phyloP scores from a whole-genome alignment of 768 basidiomycete genomes.

The Pleurotus ostreatus region DNA sequence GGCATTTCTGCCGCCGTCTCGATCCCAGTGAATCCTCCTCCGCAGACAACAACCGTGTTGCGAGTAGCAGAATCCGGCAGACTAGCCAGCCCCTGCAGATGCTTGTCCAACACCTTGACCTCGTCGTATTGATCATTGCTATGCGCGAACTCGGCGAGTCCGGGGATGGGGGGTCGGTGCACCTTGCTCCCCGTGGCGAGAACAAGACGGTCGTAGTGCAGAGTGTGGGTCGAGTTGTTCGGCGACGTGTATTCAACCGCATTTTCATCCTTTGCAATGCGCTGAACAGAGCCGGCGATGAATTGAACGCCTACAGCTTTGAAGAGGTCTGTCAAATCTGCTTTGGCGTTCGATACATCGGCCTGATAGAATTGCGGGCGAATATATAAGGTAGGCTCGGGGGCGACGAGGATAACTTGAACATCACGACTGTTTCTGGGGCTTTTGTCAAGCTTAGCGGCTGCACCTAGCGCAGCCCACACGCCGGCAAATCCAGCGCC shows the following conservation, averaged over 20 bases:
- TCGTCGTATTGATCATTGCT: conserved; percentile 15
- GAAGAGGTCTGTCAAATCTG: conserved; percentile 11
- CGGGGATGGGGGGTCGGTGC: conserved; percentile 13
- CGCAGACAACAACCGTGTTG: conserved; percentile 18
- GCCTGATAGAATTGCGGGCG: conserved; percentile 19
- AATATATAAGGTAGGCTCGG: conserved; percentile 18
- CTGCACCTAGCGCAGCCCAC: conserved; percentile 17
- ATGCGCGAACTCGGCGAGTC: conserved; percentile 14
- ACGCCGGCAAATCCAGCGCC: conserved; percentile 18
- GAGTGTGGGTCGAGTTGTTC: conserved; percentile 6
- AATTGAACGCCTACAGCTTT: conserved; percentile 11
- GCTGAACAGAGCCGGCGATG: conserved; percentile 13
- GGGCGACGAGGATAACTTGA: conserved; percentile 16
- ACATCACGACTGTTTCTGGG: conserved; percentile 7
- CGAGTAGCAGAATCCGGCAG: conserved; percentile 14
- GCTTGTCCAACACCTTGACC: conserved; percentile 14
- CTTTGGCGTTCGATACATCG: conserved; percentile 12
- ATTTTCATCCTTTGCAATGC: conserved; percentile 9
- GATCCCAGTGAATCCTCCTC: conserved; percentile 17
- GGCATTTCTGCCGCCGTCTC: conserved; percentile 19
- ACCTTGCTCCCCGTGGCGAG: conserved; percentile 18
- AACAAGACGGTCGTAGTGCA: conserved; percentile 15
- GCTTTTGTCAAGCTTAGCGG: conserved; percentile 12
- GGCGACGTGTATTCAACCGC: conserved; percentile 11
- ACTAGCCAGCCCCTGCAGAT: conserved; percentile 13